These are phyloP conservation scores for Neodidymelliopsis sp. DNA, from an alignment of 2,329 filamentous ascomycete species.

Conservation along the genomic window DNA sequence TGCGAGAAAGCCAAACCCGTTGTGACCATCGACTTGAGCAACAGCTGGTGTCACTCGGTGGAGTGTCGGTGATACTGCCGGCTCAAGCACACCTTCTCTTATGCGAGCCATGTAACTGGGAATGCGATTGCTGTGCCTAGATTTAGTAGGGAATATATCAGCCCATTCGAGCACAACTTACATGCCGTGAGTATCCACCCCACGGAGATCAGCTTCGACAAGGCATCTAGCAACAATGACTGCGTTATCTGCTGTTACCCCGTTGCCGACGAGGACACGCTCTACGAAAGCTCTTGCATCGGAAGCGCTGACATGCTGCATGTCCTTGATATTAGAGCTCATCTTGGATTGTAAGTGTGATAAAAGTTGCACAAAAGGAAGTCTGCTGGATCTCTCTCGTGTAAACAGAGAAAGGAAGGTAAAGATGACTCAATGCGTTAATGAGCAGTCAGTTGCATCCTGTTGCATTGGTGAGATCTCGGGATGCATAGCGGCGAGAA, in stretches of 20 bases:
- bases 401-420: too few species aligned
- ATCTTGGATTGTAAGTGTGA: background rate
- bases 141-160: slow-evolving; percentile 11
- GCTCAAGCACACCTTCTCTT: slow-evolving; percentile 71
- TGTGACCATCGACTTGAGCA: slow-evolving; percentile 70
- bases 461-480: slow-evolving; percentile 6
- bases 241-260: slow-evolving; percentile 66
- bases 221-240: slow-evolving; percentile 71
- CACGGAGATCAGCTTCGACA: slow-evolving; percentile 76
- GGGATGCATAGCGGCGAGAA: slow-evolving; percentile 3
- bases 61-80: slow-evolving; percentile 65
- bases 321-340: slow-evolving; percentile 13
- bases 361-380: too few species aligned
- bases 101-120: slow-evolving; percentile 80
- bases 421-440: slow-evolving; percentile 8
- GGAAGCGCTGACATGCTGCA: slow-evolving; percentile 30
- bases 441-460: background rate
- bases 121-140: slow-evolving; percentile 64
- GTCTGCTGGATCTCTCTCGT: too few species aligned
- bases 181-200: slow-evolving; percentile 80
- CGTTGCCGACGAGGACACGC: slow-evolving; percentile 66
- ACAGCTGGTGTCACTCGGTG: slow-evolving; percentile 73
- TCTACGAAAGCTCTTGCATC: slow-evolving; percentile 56
- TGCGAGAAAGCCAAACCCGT: slow-evolving; percentile 78
- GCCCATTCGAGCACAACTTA: slow-evolving; percentile 4